Base-by-base conservation (phyloP, 768 basidiomycete genomes). In the Boletus rubroflammeus region DNA sequence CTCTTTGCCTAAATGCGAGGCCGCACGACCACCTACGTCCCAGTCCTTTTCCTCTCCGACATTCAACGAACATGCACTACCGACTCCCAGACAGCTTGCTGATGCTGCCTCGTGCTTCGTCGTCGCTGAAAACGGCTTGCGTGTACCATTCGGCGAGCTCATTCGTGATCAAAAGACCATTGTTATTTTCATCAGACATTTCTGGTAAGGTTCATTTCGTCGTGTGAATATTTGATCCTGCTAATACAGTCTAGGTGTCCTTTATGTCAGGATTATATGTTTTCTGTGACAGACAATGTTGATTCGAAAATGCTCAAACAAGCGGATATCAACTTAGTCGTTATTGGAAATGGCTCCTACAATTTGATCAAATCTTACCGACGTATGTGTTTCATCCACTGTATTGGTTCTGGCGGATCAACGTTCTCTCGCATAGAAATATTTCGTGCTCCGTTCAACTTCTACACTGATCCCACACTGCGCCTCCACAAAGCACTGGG, bases 131-230 rank as follows among this genome's bases (percentile, higher is more conserved):
- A 81, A 81, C 14, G 93, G 92, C 3, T 61, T 82, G 9, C 77
- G 81, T 9, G 74, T 88, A 50, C 75, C 71, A 34, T 93, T 95
- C 56, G 86, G 88, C 0, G 80, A 84, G 23, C 68, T 96, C 38
- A 85, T 86, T 62, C 75, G 64, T 43, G 67, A 75, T 11, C 74
- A 76, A 57, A 79, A 75, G 66, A 87, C 86, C 0, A 78, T 93
- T 57, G 83, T 93, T 49, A 72, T 93, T 39, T 96, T 96, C 74
- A 86, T 97, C 58, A 78, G 93, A 40, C 90, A 93, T 69, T 93
- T 93, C 72, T 90, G 85, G 88, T 81, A 47, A 54, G 68, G 59
- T 23, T 10, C 41, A 45, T 40, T 36, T 21, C 45, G 25, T 49
- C 50, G 43, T 53, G 45, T 31, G 54, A 54, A 55, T 11, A 14